phyloP scores from a whole-genome alignment of 2,329 filamentous ascomycete genomes.

The Amesomyces nigricolor region DNA sequence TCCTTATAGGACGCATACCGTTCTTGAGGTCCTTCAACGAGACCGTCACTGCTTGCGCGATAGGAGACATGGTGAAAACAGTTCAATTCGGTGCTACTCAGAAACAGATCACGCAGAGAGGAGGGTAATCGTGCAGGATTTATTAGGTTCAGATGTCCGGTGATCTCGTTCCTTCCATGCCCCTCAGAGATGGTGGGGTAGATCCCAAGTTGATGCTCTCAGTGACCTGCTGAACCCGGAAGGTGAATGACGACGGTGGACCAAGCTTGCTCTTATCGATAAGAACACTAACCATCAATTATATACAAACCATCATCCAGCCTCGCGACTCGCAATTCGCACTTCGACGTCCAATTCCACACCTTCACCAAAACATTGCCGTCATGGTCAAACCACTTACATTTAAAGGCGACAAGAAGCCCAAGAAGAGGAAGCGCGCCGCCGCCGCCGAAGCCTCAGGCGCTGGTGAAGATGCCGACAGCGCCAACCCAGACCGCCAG shows the following conservation, averaged over 20 bases:
- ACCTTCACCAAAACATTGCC: neutral
- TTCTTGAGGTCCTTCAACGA: conserved; percentile 55
- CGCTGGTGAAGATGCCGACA: conserved; percentile 29
- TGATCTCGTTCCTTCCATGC: conserved; percentile 4
- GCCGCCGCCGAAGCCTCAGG: conserved; percentile 47
- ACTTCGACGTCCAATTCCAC: neutral
- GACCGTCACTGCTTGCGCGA: conserved; percentile 54
- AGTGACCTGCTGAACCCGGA: conserved; percentile 18
- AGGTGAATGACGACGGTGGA: conserved; percentile 10
- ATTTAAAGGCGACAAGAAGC: conserved; percentile 97
- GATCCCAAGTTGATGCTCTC: conserved; percentile 12
- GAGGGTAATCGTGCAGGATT: neutral
- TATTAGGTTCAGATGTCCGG: neutral
- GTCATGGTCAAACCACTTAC: conserved; percentile 79
- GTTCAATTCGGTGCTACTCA: neutral
- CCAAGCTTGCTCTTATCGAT: conserved; percentile 20
- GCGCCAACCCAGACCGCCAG: conserved; percentile 29
- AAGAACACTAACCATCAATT: neutral
- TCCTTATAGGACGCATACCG: conserved; percentile 38
- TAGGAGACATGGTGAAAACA: conserved; percentile 37
- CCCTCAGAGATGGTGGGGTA: conserved; percentile 16
- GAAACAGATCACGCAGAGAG: neutral
- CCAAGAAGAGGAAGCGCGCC: conserved; percentile 81
- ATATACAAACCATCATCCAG: neutral
- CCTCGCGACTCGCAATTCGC: neutral